Base-by-base conservation (phyloP, 257 asterid species). In the Nicotiana obtusifolia region DNA sequence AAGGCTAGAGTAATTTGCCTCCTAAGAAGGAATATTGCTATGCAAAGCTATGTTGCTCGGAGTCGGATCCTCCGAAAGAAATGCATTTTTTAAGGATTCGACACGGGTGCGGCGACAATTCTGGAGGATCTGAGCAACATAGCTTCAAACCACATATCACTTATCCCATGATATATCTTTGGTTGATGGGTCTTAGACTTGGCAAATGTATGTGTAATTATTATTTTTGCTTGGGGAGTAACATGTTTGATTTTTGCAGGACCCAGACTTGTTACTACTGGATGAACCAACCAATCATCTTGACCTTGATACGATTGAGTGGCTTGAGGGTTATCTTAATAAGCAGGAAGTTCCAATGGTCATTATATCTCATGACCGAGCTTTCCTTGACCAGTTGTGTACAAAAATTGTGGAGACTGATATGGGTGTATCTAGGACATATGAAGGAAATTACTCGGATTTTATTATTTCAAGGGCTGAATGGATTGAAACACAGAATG, bases 201-300 rank as follows among this genome's bases (percentile, higher is more conserved):
- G 37, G 37, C 79, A 24, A 47, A 7, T 49, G 2, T 49, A 15
- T 26, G 80, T 8, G 5, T 15, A 15, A 19, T 71, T 71, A 8
- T 75, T 49, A 15, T 49, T 26, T 67, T 69, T 67, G 31, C 17
- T 84, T 82, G 82, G 79, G 67, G 80, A 82, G 82, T 81, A 78
- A 73, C 76, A 4, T 73, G 15, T 80, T 87, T 26, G 19, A 59
- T 82, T 41, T 83, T 83, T 88, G 83, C 90, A 96, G 99, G 98
- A 94, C 86, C 97, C 92, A 14, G 99, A 94, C 89, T 80, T 94
- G 82, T 83, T 96, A 84, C 97, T 96, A 76, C 82, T 96, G 84
- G 99, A 96, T 90, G 99, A 95, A 85, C 99, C 99, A 3, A 95
- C 99, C 76, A 95, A 95, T 85, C 99, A 95, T 87, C 97, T 96